Percentiles rank a stretch among this genome's conserved stretches.
Evolutionary conservation across 352 stramenopile species (phyloP).

Genomic region (Blastocystis sp.): DNA sequence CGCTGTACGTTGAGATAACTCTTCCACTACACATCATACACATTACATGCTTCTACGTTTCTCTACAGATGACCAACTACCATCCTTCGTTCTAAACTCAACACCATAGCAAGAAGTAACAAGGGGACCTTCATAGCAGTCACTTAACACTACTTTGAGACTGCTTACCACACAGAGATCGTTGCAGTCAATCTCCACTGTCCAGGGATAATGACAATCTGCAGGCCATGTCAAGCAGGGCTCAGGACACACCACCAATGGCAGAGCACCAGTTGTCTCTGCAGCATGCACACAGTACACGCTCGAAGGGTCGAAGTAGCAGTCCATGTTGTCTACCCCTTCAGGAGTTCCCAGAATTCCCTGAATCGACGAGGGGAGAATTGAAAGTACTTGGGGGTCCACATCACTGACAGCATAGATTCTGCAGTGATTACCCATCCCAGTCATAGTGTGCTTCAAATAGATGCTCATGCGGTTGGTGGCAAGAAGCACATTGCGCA

Average conservation of each 20-base stretch:
- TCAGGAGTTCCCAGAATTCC: background rate
- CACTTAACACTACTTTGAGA: conserved; percentile 5
- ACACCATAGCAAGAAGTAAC: background rate
- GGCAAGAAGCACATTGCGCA: background rate
- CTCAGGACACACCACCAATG: background rate
- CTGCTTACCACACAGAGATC: background rate
- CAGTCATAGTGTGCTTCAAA: background rate
- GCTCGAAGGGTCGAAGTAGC: background rate
- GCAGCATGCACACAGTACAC: background rate
- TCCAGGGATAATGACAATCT: conserved; percentile 11
- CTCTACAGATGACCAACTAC: background rate
- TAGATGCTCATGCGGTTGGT: background rate
- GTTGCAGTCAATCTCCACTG: conserved; percentile 8
- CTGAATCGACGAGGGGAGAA: background rate
- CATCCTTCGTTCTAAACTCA: background rate
- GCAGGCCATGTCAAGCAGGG: background rate
- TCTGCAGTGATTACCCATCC: background rate
- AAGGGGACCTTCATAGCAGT: background rate
- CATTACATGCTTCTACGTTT: background rate
- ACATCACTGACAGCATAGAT: background rate
- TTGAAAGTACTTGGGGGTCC: background rate
- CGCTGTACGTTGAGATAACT: background rate
- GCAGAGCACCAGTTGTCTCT: background rate
- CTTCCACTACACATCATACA: background rate
- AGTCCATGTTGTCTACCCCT: background rate